A percentile compares a stretch with the other conserved stretches of the same genome.
These are phyloP conservation scores for Colletotrichum camelliae DNA, from an alignment of 2,329 filamentous ascomycete species.

Conservation along the genomic window DNA sequence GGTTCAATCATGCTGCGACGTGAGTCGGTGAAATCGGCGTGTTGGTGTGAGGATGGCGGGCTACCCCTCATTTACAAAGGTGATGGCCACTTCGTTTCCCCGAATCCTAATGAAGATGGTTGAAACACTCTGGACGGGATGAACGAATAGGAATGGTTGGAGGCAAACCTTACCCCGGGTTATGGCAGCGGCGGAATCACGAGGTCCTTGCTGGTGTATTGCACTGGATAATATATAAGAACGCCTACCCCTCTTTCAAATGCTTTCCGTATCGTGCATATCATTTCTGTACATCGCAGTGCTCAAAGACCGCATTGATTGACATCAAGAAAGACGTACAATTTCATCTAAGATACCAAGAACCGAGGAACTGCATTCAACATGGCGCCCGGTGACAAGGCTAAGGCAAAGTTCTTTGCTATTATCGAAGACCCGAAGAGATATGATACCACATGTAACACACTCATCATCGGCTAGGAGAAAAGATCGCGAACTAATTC, in stretches of 20 bases:
- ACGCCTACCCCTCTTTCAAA: not conserved
- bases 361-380: not conserved
- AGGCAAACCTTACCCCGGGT: not conserved
- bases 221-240: not conserved
- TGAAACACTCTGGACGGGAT: constrained; percentile 1
- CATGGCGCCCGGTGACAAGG: constrained; percentile 12
- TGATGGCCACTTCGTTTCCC: not conserved
- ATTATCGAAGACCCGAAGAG: constrained; percentile 10
- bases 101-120: not conserved
- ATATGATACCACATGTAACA: constrained; percentile 6
- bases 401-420: constrained; percentile 16
- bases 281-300: not conserved
- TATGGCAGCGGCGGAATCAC: not conserved
- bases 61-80: constrained; percentile 11
- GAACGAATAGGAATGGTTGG: constrained; percentile 13
- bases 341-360: not conserved
- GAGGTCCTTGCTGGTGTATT: not conserved
- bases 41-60: not conserved
- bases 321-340: not conserved
- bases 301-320: not conserved
- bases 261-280: not conserved
- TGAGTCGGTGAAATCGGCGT: not conserved
- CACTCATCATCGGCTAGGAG: not conserved
- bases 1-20: not conserved
- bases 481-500: not conserved